Evolutionary conservation across 169 alveolate species (phyloP), one percentile per base, ranked within the genome.

Genomic region (Cryptosporidium tyzzeri): DNA sequence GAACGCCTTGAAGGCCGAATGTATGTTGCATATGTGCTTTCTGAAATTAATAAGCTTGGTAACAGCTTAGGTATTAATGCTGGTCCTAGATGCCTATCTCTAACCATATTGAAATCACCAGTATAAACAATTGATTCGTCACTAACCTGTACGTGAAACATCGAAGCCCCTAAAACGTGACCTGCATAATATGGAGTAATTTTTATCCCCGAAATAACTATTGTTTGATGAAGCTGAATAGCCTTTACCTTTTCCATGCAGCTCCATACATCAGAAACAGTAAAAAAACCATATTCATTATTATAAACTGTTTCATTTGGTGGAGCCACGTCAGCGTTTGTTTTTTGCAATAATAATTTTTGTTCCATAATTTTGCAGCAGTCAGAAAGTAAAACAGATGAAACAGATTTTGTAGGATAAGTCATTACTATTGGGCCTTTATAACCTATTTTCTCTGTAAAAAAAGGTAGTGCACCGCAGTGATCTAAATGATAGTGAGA

Each of bases 401-500:
- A 93, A 65, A 98, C 94, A 3, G 99, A 98, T 84, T 97, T 97
- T 1, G 99, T 97, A 14, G 99, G 99, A 89, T 96, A 96, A 14
- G 99, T 97, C 98, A 98, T 97, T 53, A 96, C 93, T 41, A 98
- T 94, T 3, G 99, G 98, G 6, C 99, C 99, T 14, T 92, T 93
- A 70, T 96, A 96, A 53, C 98, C 98, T 86, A 96, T 93, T 73
- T 96, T 93, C 92, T 98, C 99, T 21, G 99, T 96, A 55, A 98
- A 96, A 92, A 95, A 98, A 41, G 99, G 99, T 31, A 98, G 93
- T n/a, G 99, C 99, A 1, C 99, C 99, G 85, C 98, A 95, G 87
- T 98, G 99, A 91, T 98, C 99, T 73, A 98, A 94, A 89, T 98
- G 99, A 92, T 98, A 98, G 93, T 98, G 99, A 61, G 99, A 96